These are phyloP conservation scores for Trifolium repens DNA, from an alignment of 306 rosid species.

Conservation along the genomic window DNA sequence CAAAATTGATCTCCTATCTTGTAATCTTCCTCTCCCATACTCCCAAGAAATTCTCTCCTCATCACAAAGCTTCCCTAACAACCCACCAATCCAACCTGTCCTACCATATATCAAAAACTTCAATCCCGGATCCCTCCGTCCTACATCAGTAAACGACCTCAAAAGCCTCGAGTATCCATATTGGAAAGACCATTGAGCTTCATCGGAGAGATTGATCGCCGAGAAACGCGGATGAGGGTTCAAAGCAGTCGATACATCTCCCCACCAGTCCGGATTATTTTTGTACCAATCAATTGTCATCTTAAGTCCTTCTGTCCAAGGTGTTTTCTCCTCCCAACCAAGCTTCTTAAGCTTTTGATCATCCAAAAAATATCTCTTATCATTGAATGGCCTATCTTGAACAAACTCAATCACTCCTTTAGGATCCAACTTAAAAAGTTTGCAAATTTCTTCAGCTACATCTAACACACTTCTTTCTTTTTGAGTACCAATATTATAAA, in stretches of 20 bases:
- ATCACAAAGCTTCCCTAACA: constrained; percentile 65
- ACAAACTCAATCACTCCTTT: constrained; percentile 62
- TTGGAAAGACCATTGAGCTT: constrained; percentile 60
- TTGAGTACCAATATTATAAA: constrained; percentile 70
- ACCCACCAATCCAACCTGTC: constrained; percentile 78
- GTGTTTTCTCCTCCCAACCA: constrained; percentile 69
- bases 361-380: constrained; percentile 74
- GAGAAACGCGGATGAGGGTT: constrained; percentile 67
- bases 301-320: constrained; percentile 73
- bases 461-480: constrained; percentile 68
- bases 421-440: constrained; percentile 51
- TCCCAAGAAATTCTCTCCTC: constrained; percentile 60
- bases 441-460: constrained; percentile 66
- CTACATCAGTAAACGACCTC: constrained; percentile 54
- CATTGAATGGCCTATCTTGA: constrained; percentile 82
- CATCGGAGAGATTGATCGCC: constrained; percentile 53
- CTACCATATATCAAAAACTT: constrained; percentile 75
- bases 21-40: constrained; percentile 66
- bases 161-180: constrained; percentile 55
- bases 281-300: constrained; percentile 71
- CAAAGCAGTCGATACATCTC: constrained; percentile 70
- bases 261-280: constrained; percentile 75
- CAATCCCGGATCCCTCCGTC: constrained; percentile 28
- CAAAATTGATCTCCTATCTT: constrained; percentile 61
- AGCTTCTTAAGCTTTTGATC: constrained; percentile 72